A percentile compares a stretch with the other conserved stretches of the same genome.
Evolutionary conservation across 176 grass and related monocot genomes (phyloP).

Genomic region (Avena eriantha): DNA sequence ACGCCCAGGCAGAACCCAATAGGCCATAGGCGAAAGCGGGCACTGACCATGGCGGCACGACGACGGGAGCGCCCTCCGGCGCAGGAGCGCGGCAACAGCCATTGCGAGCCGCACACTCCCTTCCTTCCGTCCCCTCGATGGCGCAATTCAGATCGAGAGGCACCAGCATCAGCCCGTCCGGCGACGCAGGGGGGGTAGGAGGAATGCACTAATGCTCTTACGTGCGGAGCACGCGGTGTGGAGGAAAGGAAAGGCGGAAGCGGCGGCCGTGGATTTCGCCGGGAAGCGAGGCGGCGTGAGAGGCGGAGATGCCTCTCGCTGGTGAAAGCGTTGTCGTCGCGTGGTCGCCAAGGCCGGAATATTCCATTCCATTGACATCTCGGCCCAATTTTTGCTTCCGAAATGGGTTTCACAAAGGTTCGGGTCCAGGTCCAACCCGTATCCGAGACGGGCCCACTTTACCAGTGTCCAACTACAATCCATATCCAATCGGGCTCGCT

Average conservation of each 20-base stretch:
- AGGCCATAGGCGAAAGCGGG: not conserved
- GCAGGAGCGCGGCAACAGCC: constrained; percentile 50
- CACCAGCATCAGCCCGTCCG: not conserved
- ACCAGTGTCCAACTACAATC: not conserved
- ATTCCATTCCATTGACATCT: constrained; percentile 11
- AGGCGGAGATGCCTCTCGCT: constrained; percentile 20
- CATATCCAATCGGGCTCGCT: constrained; percentile 17
- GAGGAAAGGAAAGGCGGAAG: not conserved
- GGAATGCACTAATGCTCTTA: not conserved
- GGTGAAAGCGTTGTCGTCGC: not conserved
- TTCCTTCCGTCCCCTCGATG: constrained; percentile 1
- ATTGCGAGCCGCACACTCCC: not conserved
- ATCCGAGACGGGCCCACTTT: not conserved
- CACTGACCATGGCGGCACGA: constrained; percentile 33
- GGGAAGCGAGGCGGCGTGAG: constrained; percentile 34
- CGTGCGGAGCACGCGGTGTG: not conserved
- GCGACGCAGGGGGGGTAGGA: not conserved
- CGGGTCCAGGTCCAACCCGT: not conserved
- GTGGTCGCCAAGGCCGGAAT: constrained; percentile 52
- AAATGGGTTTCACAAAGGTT: not conserved
- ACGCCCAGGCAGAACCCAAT: not conserved
- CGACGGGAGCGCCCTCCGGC: constrained; percentile 22
- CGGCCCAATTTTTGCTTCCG: not conserved
- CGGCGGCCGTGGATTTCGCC: constrained; percentile 42
- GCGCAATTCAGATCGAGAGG: not conserved